Percentiles rank a stretch among this genome's conserved stretches.
phyloP scores from a whole-genome alignment of 805 yeast species.

The Metschnikowia continentalis region DNA sequence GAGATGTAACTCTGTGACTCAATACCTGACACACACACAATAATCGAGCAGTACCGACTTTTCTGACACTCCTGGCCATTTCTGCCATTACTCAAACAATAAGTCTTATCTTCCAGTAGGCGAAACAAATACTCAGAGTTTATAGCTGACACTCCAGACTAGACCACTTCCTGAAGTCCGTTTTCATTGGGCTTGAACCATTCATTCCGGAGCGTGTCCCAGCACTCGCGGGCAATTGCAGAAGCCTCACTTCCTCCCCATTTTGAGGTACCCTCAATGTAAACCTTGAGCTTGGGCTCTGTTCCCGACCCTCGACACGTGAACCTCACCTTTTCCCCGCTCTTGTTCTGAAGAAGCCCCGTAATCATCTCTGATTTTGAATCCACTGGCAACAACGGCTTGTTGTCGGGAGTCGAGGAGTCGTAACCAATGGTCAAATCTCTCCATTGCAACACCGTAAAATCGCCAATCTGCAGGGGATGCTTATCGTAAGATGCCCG shows the following conservation, averaged over 20 bases:
- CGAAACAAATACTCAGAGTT: too few relatives aligned
- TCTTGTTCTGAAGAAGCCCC: constrained; percentile 33
- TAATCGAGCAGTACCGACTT: too few relatives aligned
- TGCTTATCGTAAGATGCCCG: constrained; percentile 30
- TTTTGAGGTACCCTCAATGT: constrained; percentile 69
- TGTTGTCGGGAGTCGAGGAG: constrained; percentile 53
- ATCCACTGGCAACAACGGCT: constrained; percentile 69
- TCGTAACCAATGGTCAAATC: constrained; percentile 84
- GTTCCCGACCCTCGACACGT: constrained; percentile 96
- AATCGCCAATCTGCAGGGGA: constrained; percentile 55
- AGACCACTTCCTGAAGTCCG: constrained; percentile 34
- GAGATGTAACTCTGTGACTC: too few relatives aligned
- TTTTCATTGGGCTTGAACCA: constrained; percentile 68
- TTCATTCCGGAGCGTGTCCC: constrained; percentile 52
- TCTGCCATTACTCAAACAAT: too few relatives aligned
- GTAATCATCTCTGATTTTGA: constrained; percentile 84
- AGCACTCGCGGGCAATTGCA: constrained; percentile 54
- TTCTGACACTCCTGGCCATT: too few relatives aligned
- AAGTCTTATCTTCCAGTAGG: too few relatives aligned
- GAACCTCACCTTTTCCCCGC: constrained; percentile 50
- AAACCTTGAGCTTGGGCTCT: constrained; percentile 89
- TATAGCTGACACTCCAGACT: constrained; percentile 12
- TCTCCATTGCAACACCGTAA: constrained; percentile 62
- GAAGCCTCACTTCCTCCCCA: constrained; percentile 44
- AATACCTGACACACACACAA: too few relatives aligned